phyloP scores from a whole-genome alignment of 257 asterid genomes.

The Scutellaria baicalensis region DNA sequence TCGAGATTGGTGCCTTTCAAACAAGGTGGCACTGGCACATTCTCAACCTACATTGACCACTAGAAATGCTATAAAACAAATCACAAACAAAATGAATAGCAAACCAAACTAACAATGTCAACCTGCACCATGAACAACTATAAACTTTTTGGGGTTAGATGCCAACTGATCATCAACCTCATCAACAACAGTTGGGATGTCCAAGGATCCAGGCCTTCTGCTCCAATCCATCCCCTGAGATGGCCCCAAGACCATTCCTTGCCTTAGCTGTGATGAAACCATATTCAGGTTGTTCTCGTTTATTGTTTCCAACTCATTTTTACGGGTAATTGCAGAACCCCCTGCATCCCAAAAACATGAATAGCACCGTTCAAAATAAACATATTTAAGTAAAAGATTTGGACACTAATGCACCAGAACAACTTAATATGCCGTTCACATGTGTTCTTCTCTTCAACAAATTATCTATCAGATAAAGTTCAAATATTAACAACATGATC shows the following conservation, averaged over 20 bases:
- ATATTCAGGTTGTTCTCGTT: conserved; percentile 51
- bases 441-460: background rate
- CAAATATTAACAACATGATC: background rate
- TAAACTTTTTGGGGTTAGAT: conserved; percentile 39
- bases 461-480: background rate
- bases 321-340: conserved; percentile 88
- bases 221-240: conserved; percentile 90
- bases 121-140: conserved; percentile 99
- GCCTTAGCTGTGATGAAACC: conserved; percentile 72
- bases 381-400: background rate
- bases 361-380: background rate
- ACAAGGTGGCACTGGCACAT: background rate
- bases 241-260: conserved; percentile 54
- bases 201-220: conserved; percentile 59
- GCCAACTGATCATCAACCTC: conserved; percentile 32
- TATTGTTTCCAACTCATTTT: conserved; percentile 75
- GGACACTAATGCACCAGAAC: background rate
- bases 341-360: conserved; percentile 35
- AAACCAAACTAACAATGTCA: conserved; percentile 14
- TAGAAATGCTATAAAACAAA: background rate
- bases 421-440: background rate
- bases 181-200: conserved; percentile 29
- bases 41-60: background rate
- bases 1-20: background rate
- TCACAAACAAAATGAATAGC: background rate